These are phyloP conservation scores for Vicia sativa DNA, from an alignment of 306 rosid species.

Conservation along the genomic window DNA sequence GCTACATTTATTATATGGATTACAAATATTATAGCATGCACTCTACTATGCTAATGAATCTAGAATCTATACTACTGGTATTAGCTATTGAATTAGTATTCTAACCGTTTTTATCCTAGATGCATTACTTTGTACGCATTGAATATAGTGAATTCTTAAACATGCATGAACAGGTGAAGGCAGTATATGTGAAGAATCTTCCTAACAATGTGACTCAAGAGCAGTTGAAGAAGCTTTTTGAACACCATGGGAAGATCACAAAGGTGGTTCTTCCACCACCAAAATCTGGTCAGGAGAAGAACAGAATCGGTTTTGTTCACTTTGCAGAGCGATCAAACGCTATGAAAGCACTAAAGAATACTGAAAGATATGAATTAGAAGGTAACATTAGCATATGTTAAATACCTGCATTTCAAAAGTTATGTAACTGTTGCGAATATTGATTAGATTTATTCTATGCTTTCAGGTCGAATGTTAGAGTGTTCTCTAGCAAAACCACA, in stretches of 20 bases:
- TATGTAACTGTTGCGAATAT: slow-evolving; percentile 31
- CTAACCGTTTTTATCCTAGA: slow-evolving; percentile 25
- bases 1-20: slow-evolving; percentile 1
- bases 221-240: slow-evolving; percentile 83
- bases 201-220: slow-evolving; percentile 93
- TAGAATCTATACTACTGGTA: neutral
- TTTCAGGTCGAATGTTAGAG: slow-evolving; percentile 80
- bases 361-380: slow-evolving; percentile 85
- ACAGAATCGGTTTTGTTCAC: slow-evolving; percentile 94
- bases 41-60: neutral
- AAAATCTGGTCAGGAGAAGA: slow-evolving; percentile 85
- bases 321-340: slow-evolving; percentile 90
- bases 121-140: slow-evolving; percentile 29
- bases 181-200: slow-evolving; percentile 86
- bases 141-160: slow-evolving; percentile 29
- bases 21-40: slow-evolving; percentile 4
- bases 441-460: slow-evolving; percentile 25
- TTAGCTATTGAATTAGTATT: slow-evolving; percentile 19
- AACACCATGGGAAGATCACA: slow-evolving; percentile 91
- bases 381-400: slow-evolving; percentile 48
- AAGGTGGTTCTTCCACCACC: slow-evolving; percentile 96
- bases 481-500: slow-evolving; percentile 99
- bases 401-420: slow-evolving; percentile 1
- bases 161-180: slow-evolving; percentile 70
- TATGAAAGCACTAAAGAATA: slow-evolving; percentile 90